Percentiles rank a stretch among this genome's conserved stretches.
phyloP scores from a whole-genome alignment of 192 early-diverging fungal species.

The Coemansia umbellata region DNA sequence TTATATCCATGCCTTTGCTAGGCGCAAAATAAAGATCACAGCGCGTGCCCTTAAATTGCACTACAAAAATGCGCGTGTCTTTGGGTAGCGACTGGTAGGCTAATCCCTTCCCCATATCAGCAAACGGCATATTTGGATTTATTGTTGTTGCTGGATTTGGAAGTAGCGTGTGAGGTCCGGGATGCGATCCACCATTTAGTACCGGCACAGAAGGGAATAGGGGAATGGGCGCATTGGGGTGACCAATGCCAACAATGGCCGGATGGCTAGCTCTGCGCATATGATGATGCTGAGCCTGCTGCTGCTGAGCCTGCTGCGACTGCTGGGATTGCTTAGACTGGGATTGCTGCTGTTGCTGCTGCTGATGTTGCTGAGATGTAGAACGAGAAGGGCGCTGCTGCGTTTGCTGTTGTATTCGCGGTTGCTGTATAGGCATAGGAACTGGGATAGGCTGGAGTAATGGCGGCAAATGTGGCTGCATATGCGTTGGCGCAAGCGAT shows the following conservation, averaged over 20 bases:
- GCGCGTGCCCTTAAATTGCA: slow-evolving; percentile 44
- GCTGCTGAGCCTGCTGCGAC: slow-evolving; percentile 1
- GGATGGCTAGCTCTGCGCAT: slow-evolving; percentile 38
- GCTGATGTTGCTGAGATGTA: slow-evolving; percentile 3
- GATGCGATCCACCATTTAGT: neutral
- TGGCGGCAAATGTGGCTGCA: neutral
- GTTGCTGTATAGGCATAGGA: neutral
- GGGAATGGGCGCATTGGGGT: neutral
- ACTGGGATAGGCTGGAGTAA: slow-evolving; percentile 13
- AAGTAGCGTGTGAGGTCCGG: slow-evolving; percentile 22
- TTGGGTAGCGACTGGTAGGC: slow-evolving; percentile 30
- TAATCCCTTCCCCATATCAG: slow-evolving; percentile 48
- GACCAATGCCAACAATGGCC: slow-evolving; percentile 14
- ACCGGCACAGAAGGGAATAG: slow-evolving; percentile 8
- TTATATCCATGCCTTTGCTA: slow-evolving; percentile 14
- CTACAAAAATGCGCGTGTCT: slow-evolving; percentile 41
- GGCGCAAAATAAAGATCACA: slow-evolving; percentile 46
- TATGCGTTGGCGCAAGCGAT: slow-evolving; percentile 4
- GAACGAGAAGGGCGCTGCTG: neutral
- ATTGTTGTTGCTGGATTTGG: slow-evolving; percentile 46
- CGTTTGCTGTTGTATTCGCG: neutral
- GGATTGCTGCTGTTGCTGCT: neutral
- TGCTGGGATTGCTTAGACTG: neutral
- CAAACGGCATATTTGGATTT: slow-evolving; percentile 49
- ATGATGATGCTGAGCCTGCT: slow-evolving; percentile 23